Evolutionary conservation across 805 yeast species (phyloP), one percentile per base, ranked within the genome.

Genomic region (Metschnikowia gelsemii): DNA sequence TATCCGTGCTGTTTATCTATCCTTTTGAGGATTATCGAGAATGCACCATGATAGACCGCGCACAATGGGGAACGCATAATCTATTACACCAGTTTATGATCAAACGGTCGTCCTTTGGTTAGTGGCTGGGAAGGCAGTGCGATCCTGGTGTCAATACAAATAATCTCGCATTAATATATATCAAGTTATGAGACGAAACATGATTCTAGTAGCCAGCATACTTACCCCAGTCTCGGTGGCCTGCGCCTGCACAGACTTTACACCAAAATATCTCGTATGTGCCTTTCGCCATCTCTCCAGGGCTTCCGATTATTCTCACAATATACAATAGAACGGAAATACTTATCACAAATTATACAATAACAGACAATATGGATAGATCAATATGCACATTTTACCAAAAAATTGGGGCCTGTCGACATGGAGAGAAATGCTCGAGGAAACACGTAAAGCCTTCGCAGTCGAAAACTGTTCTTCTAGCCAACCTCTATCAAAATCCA

Each of bases 351-450:
- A 17, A 14, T 19, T 14, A 32, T 32, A 11, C 6, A 16, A n/a
- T n/a, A 28, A 8, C 19, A 28, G 5, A 6, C 23, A 16, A 13
- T 17, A 51, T 51, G 55, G 53, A 50, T 14, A 38, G 43, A 21
- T 38, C 50, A 5, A 34, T 51, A 14, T 77, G 83, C 50, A 68
- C 78, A 27, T 89, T 89, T 58, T 88, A 81, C 57, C 70, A 75
- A 47, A 87, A 84, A 58, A 86, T 88, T 22, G 98, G 98, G 0
- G 95, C 96, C 0, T 90, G 98, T 56, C 73, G 96, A 45, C 96
- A 90, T 60, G 96, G 96, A 0, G 89, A 82, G 44, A 83, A 82
- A 53, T 90, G 98, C 55, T 80, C 88, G 7, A 70, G 91, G 54
- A 74, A 73, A 42, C 90, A 89, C 60, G 69, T 75, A 16, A 75